phyloP scores from a whole-genome alignment of 345 rosid species.

The Linum usitatissimum region DNA sequence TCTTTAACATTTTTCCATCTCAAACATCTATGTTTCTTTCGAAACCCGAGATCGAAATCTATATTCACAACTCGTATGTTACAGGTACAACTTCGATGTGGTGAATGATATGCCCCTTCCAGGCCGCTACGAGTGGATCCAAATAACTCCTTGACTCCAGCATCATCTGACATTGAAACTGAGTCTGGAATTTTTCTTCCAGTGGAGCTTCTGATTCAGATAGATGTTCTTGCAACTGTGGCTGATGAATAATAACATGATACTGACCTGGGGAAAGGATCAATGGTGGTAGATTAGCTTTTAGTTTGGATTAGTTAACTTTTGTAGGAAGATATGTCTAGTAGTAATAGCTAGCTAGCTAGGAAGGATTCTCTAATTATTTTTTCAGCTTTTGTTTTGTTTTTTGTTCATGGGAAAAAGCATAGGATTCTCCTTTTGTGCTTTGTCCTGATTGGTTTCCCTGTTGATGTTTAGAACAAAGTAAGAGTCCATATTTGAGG shows the following conservation, averaged over 20 bases:
- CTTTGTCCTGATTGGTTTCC: too few relatives aligned
- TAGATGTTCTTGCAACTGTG: conserved; percentile 24
- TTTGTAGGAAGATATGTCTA: too few relatives aligned
- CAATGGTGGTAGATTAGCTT: too few relatives aligned
- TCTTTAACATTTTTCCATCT: not conserved
- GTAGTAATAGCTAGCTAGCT: too few relatives aligned
- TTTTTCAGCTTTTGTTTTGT: too few relatives aligned
- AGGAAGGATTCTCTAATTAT: too few relatives aligned
- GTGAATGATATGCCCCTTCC: conserved; percentile 58
- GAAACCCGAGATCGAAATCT: not conserved
- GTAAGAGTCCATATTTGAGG: too few relatives aligned
- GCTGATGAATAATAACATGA: not conserved
- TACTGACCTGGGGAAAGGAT: not conserved
- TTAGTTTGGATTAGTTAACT: too few relatives aligned
- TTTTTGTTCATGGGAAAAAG: too few relatives aligned
- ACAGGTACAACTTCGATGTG: conserved; percentile 80
- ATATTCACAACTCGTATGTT: conserved; percentile 5
- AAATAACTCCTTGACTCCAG: conserved; percentile 32
- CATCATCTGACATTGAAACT: not conserved
- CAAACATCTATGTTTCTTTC: not conserved
- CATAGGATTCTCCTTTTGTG: too few relatives aligned
- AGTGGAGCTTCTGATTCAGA: conserved; percentile 23
- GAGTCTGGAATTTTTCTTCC: conserved; percentile 2
- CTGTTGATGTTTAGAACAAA: too few relatives aligned
- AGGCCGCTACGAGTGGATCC: conserved; percentile 72